Base-by-base conservation (phyloP, 495 filamentous ascomycete genomes). In the Daldinia decipiens region DNA sequence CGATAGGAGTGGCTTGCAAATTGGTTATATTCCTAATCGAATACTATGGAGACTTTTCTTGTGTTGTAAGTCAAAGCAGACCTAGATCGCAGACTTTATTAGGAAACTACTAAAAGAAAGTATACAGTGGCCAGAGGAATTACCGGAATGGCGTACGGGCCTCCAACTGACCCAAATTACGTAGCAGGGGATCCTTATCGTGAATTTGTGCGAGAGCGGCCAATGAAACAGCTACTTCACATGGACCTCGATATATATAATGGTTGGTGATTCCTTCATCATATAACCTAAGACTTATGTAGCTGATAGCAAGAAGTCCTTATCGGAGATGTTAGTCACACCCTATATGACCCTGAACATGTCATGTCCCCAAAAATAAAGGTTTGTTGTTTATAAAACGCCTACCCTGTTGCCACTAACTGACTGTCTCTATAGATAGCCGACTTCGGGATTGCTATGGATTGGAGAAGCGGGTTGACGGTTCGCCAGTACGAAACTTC, bases 221-320 rank as follows among this genome's bases (percentile, higher is more conserved):
- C 0, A 0, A 3, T 24, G 11, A 31, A 9, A 29, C 26, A 1
- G 13, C n/a, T 68, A 36, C 12, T 68, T 31, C 65, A 68, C 17
- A 57, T 62, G 19, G 65, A 68, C 17, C 52, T 68, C n/a, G 65
- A 68, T 24, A 40, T 52, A n/a, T 15, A 19, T 24, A 68, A 68
- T 47, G 39, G 65, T 68, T 51, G 7, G 19, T 9, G 3, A 19
- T 26, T 29, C 31, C 9, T 21, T 8, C 4, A 24, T 12, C 9
- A 12, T 12, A 24, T 11, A 21, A 4, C 24, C 3, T 21, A 13
- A 12, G 17, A 24, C 13, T 3, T 1, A n/a, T 34, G 50, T 53
- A 31, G 17, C 52, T 57, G 36, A 68, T 17, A n/a, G 5, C 21
- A 9, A 29, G 9, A 11, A 68, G 65, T 68, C n/a, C 52, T 68